Evolutionary conservation across 352 stramenopile genomes (phyloP).

Genomic region (Phytophthora ramorum): DNA sequence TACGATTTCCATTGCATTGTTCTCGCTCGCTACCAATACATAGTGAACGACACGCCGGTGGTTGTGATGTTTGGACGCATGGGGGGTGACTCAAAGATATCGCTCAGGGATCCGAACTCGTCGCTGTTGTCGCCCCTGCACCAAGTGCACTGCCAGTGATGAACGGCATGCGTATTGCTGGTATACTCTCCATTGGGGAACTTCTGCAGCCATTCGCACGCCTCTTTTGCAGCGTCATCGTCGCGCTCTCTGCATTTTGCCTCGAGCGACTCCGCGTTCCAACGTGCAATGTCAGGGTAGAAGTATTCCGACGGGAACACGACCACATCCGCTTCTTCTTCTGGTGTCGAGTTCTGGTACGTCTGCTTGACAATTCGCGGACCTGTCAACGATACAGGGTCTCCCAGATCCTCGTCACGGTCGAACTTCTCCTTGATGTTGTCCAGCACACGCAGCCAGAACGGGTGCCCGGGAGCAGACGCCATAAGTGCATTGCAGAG

Average conservation of each 20-base stretch:
- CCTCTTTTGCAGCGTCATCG: slow-evolving; percentile 27
- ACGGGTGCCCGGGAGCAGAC: slow-evolving; percentile 49
- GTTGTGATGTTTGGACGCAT: slow-evolving; percentile 28
- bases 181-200: slow-evolving; percentile 60
- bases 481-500: slow-evolving; percentile 68
- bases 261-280: slow-evolving; percentile 49
- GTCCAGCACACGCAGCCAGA: slow-evolving; percentile 60
- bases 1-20: no score
- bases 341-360: slow-evolving; percentile 26
- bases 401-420: slow-evolving; percentile 20
- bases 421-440: slow-evolving; percentile 53
- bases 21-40: no score
- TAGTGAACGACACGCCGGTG: slow-evolving; percentile 19
- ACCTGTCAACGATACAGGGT: slow-evolving; percentile 53
- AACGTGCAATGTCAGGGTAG: slow-evolving; percentile 63
- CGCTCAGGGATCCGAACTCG: slow-evolving; percentile 30
- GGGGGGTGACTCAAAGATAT: slow-evolving; percentile 30
- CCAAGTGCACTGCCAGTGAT: slow-evolving; percentile 73
- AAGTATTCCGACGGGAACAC: slow-evolving; percentile 55
- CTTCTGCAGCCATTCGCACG: slow-evolving; percentile 48
- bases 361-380: slow-evolving; percentile 59
- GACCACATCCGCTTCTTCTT: slow-evolving; percentile 11
- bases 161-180: slow-evolving; percentile 44
- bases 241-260: slow-evolving; percentile 22
- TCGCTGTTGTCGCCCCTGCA: slow-evolving; percentile 40